These are phyloP conservation scores for Mycena chlorophos DNA, from an alignment of 768 basidiomycete genomes.

Conservation along the genomic window DNA sequence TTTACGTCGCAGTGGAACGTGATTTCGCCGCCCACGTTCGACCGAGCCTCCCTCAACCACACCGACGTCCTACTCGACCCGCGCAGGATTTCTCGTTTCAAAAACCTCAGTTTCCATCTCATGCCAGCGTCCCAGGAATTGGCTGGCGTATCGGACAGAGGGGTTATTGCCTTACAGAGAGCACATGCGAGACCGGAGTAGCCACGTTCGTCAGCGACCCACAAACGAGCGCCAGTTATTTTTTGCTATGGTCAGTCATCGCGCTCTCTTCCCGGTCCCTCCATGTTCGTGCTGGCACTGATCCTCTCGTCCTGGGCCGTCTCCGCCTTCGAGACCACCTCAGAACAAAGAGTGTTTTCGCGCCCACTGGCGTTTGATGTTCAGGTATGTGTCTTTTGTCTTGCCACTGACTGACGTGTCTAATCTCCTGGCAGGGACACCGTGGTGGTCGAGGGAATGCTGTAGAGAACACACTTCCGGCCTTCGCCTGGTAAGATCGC, in stretches of 20 bases:
- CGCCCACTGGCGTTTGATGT: slow-evolving; percentile 48
- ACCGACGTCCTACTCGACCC: background rate
- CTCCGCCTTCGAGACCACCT: background rate
- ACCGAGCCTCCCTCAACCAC: background rate
- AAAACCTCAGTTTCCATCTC: no score
- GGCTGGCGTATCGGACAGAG: no score
- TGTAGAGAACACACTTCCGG: slow-evolving; percentile 69
- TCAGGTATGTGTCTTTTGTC: slow-evolving; percentile 37
- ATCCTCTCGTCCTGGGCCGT: background rate
- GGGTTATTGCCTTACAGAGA: no score
- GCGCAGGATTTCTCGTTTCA: no score
- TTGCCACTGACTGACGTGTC: slow-evolving; percentile 4
- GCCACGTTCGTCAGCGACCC: slow-evolving; percentile 14
- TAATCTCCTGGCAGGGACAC: slow-evolving; percentile 52
- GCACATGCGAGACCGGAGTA: background rate
- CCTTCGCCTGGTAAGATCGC: slow-evolving; percentile 67
- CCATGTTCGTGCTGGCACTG: slow-evolving; percentile 4
- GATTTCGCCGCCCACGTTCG: slow-evolving; percentile 1
- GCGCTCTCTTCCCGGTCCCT: background rate
- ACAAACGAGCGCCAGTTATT: background rate
- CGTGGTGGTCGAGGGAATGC: slow-evolving; percentile 76
- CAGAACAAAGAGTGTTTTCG: slow-evolving; percentile 6
- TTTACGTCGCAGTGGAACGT: slow-evolving; percentile 8
- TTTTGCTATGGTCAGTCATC: background rate
- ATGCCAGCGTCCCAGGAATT: no score